Percentiles rank a stretch among this genome's conserved stretches.
These are phyloP conservation scores for Collybiopsis luxurians DNA, from an alignment of 768 basidiomycete species.

Conservation along the genomic window DNA sequence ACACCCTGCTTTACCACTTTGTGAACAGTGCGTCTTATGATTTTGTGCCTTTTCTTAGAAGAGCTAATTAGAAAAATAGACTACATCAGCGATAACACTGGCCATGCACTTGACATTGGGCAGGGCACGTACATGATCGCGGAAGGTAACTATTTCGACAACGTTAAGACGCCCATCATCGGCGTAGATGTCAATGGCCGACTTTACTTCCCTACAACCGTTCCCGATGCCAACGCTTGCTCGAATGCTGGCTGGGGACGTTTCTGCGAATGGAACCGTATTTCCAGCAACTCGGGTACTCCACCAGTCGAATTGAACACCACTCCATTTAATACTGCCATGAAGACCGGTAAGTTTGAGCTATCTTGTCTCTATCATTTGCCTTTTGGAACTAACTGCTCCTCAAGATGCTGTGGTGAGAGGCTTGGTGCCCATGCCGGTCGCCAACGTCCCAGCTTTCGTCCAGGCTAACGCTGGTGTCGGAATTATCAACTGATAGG, in stretches of 20 bases:
- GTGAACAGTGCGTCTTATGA: no score
- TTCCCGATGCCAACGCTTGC: conserved; percentile 13
- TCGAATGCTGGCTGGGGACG: conserved; percentile 3
- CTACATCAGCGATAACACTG: background rate
- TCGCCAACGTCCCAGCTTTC: conserved; percentile 15
- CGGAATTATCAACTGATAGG: conserved; percentile 20
- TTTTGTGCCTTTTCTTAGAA: no score
- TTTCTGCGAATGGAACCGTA: conserved; percentile 17
- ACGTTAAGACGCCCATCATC: conserved; percentile 9
- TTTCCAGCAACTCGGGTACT: conserved; percentile 15
- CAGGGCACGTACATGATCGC: conserved; percentile 21
- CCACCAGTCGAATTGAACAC: conserved; percentile 14
- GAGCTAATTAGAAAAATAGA: no score
- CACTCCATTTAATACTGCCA: conserved; percentile 18
- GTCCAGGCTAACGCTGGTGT: conserved; percentile 22
- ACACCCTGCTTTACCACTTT: no score
- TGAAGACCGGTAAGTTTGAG: conserved; percentile 2
- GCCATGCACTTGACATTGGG: conserved; percentile 21
- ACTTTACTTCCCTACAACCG: conserved; percentile 17
- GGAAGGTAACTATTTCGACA: conserved; percentile 26
- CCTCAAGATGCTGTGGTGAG: conserved; percentile 14
- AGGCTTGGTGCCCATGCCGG: conserved; percentile 18
- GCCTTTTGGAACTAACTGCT: no score
- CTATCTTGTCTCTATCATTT: background rate
- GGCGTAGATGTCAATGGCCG: conserved; percentile 17